phyloP scores from a whole-genome alignment of 768 basidiomycete genomes.

The Lactarius trivialis region DNA sequence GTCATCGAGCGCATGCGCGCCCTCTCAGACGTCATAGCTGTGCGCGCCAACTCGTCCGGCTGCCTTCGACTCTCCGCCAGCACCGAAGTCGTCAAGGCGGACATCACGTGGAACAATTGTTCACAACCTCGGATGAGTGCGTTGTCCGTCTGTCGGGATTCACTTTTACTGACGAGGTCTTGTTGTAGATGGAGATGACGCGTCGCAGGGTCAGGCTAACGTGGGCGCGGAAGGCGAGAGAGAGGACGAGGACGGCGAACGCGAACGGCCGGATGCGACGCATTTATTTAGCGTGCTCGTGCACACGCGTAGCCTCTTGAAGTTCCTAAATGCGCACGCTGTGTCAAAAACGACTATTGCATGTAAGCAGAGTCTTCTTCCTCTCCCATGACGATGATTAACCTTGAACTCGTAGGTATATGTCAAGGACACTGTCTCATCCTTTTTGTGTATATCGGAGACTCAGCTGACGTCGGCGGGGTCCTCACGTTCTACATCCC shows the following conservation, averaged over 20 bases:
- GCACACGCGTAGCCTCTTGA: constrained; percentile 67
- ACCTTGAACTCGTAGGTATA: constrained; percentile 44
- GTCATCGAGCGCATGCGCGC: constrained; percentile 68
- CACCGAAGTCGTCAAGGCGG: constrained; percentile 69
- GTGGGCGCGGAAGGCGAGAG: constrained; percentile 31
- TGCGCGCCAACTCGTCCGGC: constrained; percentile 64
- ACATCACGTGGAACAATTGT: constrained; percentile 75
- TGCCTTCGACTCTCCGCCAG: constrained; percentile 47
- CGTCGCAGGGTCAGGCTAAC: constrained; percentile 19
- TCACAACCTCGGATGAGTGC: constrained; percentile 53
- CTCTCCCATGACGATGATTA: not conserved
- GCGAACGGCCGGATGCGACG: constrained; percentile 42
- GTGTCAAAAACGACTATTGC: constrained; percentile 83
- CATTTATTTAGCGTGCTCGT: constrained; percentile 60
- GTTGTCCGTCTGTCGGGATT: not conserved
- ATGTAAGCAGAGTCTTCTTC: constrained; percentile 42
- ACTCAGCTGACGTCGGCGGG: constrained; percentile 69
- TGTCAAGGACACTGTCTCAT: constrained; percentile 81
- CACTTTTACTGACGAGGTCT: not conserved
- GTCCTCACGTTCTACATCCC: constrained; percentile 88
- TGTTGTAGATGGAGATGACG: constrained; percentile 22
- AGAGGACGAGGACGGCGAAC: constrained; percentile 32
- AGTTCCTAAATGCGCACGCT: constrained; percentile 73
- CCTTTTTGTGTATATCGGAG: constrained; percentile 84
- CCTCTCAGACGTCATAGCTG: constrained; percentile 60